Conservation (phyloP, 2,329 filamentous ascomycete species). For the Pyrenophora seminiperda region DNA sequence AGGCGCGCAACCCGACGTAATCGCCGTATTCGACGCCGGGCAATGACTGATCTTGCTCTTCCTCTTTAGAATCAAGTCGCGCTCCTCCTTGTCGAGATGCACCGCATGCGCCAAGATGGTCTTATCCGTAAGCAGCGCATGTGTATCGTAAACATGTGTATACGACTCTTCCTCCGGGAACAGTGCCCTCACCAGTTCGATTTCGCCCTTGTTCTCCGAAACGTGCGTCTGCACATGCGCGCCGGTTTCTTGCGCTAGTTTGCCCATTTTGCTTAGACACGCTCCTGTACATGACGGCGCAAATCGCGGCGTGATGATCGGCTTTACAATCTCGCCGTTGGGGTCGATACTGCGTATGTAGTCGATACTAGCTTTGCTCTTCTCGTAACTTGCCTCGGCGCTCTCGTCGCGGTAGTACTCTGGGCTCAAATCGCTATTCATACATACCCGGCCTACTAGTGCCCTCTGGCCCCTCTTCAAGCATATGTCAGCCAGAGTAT, state of each 20-base stretch:
- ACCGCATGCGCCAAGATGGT: conserved; percentile 88
- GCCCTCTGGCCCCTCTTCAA: conserved; percentile 81
- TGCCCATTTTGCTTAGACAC: conserved; percentile 67
- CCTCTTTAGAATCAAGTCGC: conserved; percentile 64
- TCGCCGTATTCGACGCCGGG: conserved; percentile 80
- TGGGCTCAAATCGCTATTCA: conserved; percentile 76
- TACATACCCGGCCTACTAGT: conserved; percentile 91
- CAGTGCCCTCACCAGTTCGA: conserved; percentile 72
- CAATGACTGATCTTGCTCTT: conserved; percentile 79
- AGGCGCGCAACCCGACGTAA: conserved; percentile 78
- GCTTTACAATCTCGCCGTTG: conserved; percentile 66
- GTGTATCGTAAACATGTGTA: conserved; percentile 76
- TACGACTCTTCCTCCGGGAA: conserved; percentile 69
- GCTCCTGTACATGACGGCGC: conserved; percentile 60
- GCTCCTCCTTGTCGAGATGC: conserved; percentile 72
- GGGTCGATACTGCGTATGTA: conserved; percentile 74
- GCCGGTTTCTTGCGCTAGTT: conserved; percentile 64
- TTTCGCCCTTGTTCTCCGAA: conserved; percentile 78
- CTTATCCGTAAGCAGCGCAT: conserved; percentile 69
- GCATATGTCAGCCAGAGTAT: conserved; percentile 85
- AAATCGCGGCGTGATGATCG: conserved; percentile 77
- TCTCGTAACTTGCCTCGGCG: conserved; percentile 63
- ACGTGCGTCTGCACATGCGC: conserved; percentile 88
- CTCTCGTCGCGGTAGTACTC: conserved; percentile 79
- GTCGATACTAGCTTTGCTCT: conserved; percentile 50